Conservation (phyloP, 1,284 basidiomycete species). For the Ustilago hordei region DNA sequence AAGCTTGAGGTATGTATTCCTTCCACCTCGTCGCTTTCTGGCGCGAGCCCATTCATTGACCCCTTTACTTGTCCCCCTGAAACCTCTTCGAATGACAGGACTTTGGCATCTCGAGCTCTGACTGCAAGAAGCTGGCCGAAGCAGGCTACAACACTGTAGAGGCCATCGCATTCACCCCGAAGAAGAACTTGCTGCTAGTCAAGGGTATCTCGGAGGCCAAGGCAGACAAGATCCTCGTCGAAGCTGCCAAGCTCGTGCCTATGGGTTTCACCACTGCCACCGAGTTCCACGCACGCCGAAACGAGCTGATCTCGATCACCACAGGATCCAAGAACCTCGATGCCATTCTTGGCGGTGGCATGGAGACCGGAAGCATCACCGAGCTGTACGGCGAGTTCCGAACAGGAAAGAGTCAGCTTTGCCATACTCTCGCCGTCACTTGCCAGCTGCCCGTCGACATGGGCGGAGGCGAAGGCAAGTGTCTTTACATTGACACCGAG, state of each 20-base stretch:
- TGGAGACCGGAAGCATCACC: slow-evolving; percentile 98
- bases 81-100: slow-evolving; percentile 72
- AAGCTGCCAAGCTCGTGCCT: slow-evolving; percentile 97
- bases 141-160: slow-evolving; percentile 94
- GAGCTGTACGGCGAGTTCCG: slow-evolving; percentile 99
- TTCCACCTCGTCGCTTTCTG: neutral
- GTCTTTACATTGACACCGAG: slow-evolving; percentile 98
- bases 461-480: slow-evolving; percentile 99
- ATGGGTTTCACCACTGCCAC: slow-evolving; percentile 98
- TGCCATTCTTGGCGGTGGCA: slow-evolving; percentile 93
- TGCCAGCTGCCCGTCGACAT: slow-evolving; percentile 95
- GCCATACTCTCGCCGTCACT: slow-evolving; percentile 96
- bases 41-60: neutral
- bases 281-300: slow-evolving; percentile 89
- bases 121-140: slow-evolving; percentile 95
- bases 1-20: slow-evolving; percentile 59
- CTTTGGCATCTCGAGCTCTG: slow-evolving; percentile 87
- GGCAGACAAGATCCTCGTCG: slow-evolving; percentile 93
- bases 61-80: no score
- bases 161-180: slow-evolving; percentile 95
- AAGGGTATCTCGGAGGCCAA: slow-evolving; percentile 98
- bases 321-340: slow-evolving; percentile 97
- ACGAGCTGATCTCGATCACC: slow-evolving; percentile 96
- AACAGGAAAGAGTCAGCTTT: slow-evolving; percentile 97
- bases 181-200: slow-evolving; percentile 89